Evolutionary conservation across 768 basidiomycete genomes (phyloP).

Genomic region (Cubamyces sp.): DNA sequence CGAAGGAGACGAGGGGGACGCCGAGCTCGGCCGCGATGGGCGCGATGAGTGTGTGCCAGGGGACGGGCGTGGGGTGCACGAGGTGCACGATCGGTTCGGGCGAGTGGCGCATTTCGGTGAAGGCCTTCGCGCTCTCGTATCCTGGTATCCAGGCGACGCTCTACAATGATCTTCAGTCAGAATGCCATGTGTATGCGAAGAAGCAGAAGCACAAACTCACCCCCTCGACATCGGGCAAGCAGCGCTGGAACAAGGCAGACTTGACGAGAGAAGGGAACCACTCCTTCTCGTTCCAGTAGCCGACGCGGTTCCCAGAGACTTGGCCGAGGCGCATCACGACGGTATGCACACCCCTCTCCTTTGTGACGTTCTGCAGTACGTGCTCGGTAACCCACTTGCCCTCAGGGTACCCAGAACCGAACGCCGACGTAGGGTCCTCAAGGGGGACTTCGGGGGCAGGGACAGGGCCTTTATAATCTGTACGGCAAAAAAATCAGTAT

Average conservation of each 20-base stretch:
- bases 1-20: conserved; percentile 31
- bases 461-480: conserved; percentile 20
- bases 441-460: conserved; percentile 9
- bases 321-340: conserved; percentile 44
- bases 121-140: conserved; percentile 40
- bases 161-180: neutral
- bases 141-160: conserved; percentile 36
- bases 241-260: conserved; percentile 15
- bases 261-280: conserved; percentile 43
- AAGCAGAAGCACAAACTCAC: neutral
- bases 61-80: conserved; percentile 43
- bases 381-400: conserved; percentile 39
- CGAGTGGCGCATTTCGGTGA: conserved; percentile 36
- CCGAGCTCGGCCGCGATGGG: conserved; percentile 18
- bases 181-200: too few relatives aligned
- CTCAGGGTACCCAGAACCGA: conserved; percentile 38
- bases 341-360: conserved; percentile 28
- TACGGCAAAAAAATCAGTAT: neutral
- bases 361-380: conserved; percentile 27
- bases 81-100: conserved; percentile 38
- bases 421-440: conserved; percentile 27
- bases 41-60: conserved; percentile 31
- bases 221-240: conserved; percentile 11
- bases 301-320: conserved; percentile 40
- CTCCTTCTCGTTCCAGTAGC: conserved; percentile 44